Conservation (phyloP, 306 rosid species). For the Trichosanthes truncata region DNA sequence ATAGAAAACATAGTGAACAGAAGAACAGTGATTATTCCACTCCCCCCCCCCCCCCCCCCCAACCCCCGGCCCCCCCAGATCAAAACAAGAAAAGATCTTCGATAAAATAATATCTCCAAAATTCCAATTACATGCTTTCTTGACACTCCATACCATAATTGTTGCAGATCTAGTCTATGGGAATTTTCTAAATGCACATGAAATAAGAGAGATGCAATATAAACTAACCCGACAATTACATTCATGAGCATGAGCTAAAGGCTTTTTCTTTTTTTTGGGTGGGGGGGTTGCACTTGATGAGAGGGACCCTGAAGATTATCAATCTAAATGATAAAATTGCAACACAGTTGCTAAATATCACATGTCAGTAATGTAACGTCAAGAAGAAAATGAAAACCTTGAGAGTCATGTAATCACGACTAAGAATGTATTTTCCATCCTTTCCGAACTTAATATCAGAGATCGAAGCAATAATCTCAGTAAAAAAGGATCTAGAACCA, state of each 20-base stretch:
- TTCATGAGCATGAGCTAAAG: background rate
- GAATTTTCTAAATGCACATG: background rate
- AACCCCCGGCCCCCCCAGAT: no score
- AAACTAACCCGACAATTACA: background rate
- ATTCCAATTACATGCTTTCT: background rate
- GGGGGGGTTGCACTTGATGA: background rate
- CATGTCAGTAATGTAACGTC: background rate
- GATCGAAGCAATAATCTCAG: constrained; percentile 96
- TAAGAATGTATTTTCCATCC: constrained; percentile 85
- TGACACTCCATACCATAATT: background rate
- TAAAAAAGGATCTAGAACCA: constrained; percentile 88
- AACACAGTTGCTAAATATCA: background rate
- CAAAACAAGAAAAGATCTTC: background rate
- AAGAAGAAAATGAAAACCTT: constrained; percentile 40
- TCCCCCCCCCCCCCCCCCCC: no score
- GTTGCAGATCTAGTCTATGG: background rate
- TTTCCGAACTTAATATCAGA: constrained; percentile 92
- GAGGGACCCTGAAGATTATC: background rate
- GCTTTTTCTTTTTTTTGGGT: background rate
- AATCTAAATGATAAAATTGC: background rate
- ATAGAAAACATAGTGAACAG: background rate
- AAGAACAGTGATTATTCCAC: background rate
- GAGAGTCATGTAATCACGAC: constrained; percentile 98
- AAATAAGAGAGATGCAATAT: background rate
- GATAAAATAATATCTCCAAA: background rate